Conservation (phyloP, 345 rosid genomes). For the Isatis tinctoria region DNA sequence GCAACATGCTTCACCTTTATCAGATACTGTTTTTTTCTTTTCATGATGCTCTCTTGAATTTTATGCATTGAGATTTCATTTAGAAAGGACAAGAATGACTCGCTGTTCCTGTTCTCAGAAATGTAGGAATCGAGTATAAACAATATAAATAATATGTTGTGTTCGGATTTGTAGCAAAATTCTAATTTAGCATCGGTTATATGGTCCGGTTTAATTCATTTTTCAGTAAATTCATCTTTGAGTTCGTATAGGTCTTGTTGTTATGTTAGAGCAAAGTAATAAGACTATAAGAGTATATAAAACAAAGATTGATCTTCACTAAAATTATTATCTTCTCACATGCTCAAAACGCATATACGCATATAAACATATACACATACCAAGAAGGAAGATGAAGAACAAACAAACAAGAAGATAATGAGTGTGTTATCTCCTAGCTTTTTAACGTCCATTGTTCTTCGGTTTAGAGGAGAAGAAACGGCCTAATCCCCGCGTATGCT, state of each 20-base stretch:
- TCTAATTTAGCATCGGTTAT: background rate
- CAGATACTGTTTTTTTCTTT: background rate
- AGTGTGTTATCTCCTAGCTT: slow-evolving; percentile 19
- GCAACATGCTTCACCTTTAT: background rate
- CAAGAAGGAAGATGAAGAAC: background rate
- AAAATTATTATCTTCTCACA: slow-evolving; percentile 11
- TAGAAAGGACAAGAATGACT: background rate
- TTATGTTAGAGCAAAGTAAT: background rate
- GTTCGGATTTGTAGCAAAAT: background rate
- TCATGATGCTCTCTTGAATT: background rate
- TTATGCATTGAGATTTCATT: background rate
- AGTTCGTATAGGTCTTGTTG: background rate
- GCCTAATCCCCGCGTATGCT: slow-evolving; percentile 40
- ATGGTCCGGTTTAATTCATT: background rate
- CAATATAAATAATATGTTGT: background rate
- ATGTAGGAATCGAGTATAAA: background rate
- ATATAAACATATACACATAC: slow-evolving; percentile 23
- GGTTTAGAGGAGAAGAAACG: slow-evolving; percentile 49
- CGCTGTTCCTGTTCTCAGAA: background rate
- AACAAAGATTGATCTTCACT: slow-evolving; percentile 2
- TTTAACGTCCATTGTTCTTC: slow-evolving; percentile 35
- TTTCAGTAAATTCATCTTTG: background rate
- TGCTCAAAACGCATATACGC: slow-evolving; percentile 8
- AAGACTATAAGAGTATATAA: background rate
- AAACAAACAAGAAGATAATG: slow-evolving; percentile 19